These are phyloP conservation scores for Paspalum notatum DNA, from an alignment of 176 grass and related monocot genomes.

Conservation along the genomic window DNA sequence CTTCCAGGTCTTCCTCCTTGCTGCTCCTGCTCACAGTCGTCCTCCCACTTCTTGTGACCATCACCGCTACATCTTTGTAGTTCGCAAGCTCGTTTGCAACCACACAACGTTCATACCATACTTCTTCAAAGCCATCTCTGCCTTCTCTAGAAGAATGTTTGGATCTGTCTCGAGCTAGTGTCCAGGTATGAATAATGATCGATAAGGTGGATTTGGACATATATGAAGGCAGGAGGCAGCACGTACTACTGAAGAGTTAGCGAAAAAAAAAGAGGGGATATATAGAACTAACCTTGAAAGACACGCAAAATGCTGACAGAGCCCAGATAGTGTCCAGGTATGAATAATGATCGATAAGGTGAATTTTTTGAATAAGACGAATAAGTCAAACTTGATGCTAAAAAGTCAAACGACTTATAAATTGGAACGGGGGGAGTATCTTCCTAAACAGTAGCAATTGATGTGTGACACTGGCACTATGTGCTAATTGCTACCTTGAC, in stretches of 20 bases:
- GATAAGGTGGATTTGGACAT: background rate
- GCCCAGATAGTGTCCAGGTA: conserved; percentile 54
- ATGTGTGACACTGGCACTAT: background rate
- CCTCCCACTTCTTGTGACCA: conserved; percentile 51
- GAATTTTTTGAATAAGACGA: no score
- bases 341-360: background rate
- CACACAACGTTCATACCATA: conserved; percentile 76
- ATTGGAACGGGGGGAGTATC: no score
- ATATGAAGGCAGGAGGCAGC: background rate
- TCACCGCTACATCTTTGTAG: conserved; percentile 60
- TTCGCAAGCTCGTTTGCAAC: conserved; percentile 66
- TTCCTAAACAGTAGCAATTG: background rate
- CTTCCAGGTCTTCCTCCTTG: conserved; percentile 56
- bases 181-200: conserved; percentile 3
- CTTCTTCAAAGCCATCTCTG: conserved; percentile 66
- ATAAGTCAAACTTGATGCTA: no score
- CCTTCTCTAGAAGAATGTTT: conserved; percentile 70
- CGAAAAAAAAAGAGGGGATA: background rate
- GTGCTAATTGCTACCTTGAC: conserved; percentile 70
- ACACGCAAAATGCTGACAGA: conserved; percentile 84
- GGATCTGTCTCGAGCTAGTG: conserved; percentile 85
- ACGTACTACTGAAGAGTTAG: background rate
- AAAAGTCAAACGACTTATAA: no score
- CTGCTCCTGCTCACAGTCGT: conserved; percentile 39
- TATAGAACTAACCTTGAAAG: conserved; percentile 71